Evolutionary conservation across 2,329 filamentous ascomycete species (phyloP), one percentile per base, ranked within the genome.

Genomic region (Clonostachys rhizophaga): DNA sequence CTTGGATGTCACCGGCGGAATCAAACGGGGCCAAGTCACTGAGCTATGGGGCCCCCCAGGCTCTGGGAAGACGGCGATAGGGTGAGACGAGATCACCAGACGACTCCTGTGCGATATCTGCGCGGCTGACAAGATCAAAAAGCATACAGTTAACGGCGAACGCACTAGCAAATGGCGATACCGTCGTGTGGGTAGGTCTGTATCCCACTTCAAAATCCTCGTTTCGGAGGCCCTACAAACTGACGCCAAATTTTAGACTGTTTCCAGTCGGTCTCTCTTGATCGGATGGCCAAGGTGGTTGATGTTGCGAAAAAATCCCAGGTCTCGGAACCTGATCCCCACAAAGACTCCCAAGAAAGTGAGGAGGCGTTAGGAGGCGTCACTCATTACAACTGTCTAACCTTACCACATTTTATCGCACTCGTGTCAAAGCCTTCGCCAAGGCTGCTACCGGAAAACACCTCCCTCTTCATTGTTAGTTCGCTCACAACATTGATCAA

Each of bases 11-110:
- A 53, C 50, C 46, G 75, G 78, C 16, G 91, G 90, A 5, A 72
- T 95, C 43, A 78, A 78, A 50, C 81, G 84, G 48, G 89, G 91
- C 13, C 87, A 90, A 62, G 76, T 96, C 40, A 88, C 87, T 5
- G 92, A 97, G 65, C 70, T 96, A 44, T 95, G 89, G 79, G 92
- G 92, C 1, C 90, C 91, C 11, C 86, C 89, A 9, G 91, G 91
- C 2, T 81, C 81, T 24, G 92, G 91, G 33, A 96, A 95, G 73
- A 95, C 90, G 5, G 76, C 86, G 12, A 71, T 96, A 55, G 87
- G 85, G 87, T 92, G 74, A 68, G 81, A 68, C 42, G 42, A 24
- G 40, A 14, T 62, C 34, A 10, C 24, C 24, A 30, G 24, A 30
- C 9, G 24, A 10, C 8, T 10, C 24, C 9, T 10, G 9, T 30